Percentiles rank a stretch among this genome's conserved stretches.
phyloP scores from a whole-genome alignment of 257 asterid genomes.

The Nicotiana undulata region DNA sequence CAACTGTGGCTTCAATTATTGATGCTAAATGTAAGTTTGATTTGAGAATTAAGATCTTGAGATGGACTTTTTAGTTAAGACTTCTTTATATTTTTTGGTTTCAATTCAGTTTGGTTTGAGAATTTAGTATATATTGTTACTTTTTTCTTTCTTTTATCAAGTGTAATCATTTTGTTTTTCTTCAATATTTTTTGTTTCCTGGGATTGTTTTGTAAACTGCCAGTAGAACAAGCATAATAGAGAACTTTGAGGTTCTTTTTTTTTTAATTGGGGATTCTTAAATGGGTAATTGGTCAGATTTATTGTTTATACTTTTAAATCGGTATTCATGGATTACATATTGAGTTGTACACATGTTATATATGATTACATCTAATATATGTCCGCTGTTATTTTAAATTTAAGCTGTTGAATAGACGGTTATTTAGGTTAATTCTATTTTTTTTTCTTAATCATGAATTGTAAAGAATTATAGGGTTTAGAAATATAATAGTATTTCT shows the following conservation, averaged over 20 bases:
- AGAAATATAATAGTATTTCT: background rate
- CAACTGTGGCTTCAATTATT: constrained; percentile 37
- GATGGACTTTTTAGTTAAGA: constrained; percentile 48
- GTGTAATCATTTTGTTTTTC: background rate
- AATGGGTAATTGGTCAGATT: too few relatives aligned
- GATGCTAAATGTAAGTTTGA: constrained; percentile 70
- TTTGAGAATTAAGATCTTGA: constrained; percentile 82
- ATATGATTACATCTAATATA: too few relatives aligned
- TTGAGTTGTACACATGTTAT: too few relatives aligned
- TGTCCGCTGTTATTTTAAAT: too few relatives aligned
- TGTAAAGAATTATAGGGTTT: background rate
- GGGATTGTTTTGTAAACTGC: background rate
- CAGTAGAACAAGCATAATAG: background rate
- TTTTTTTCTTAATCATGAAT: background rate
- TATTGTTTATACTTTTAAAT: too few relatives aligned
- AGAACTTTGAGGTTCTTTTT: background rate
- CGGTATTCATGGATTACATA: too few relatives aligned
- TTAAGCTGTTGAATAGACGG: too few relatives aligned
- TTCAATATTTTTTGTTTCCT: background rate
- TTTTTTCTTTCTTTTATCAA: background rate
- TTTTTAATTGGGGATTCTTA: background rate
- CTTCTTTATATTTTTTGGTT: background rate
- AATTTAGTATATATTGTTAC: background rate
- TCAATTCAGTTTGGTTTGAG: background rate
- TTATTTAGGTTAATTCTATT: too few relatives aligned